Evolutionary conservation across 495 filamentous ascomycete species (phyloP).

Genomic region (Viridothelium virens): DNA sequence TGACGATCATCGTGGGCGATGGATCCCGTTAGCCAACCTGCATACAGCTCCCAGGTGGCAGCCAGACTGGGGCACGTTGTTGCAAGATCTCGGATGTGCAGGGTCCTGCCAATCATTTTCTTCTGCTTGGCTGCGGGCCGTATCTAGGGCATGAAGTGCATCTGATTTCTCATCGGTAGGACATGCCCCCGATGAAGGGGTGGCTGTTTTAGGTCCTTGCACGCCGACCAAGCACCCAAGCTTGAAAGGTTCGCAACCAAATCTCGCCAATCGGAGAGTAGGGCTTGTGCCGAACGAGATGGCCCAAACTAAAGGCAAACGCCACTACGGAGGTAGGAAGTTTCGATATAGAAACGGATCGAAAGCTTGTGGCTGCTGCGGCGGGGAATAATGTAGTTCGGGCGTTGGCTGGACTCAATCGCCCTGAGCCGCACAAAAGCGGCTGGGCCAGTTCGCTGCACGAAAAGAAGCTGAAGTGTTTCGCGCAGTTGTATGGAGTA

Average conservation of each 20-base stretch:
- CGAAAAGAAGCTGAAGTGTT: not conserved
- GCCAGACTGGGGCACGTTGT: not conserved
- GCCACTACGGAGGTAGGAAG: no score
- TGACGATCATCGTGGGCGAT: no score
- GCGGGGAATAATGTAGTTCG: no score
- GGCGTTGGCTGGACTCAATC: no score
- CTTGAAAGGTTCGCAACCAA: not conserved
- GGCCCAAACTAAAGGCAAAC: no score
- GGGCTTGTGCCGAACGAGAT: not conserved
- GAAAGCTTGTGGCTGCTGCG: no score
- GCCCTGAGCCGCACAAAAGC: not conserved
- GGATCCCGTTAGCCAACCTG: no score
- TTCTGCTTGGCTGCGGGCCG: not conserved
- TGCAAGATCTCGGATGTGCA: slow-evolving; percentile 4
- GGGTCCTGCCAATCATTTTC: not conserved
- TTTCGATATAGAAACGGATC: no score
- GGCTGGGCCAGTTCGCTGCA: not conserved
- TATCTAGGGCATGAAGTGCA: not conserved
- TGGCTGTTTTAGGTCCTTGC: no score
- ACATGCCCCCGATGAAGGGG: no score
- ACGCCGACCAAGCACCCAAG: not conserved
- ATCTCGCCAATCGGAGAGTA: not conserved
- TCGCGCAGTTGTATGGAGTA: no score
- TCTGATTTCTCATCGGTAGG: no score
- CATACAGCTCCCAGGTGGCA: not conserved